phyloP scores from a whole-genome alignment of 768 basidiomycete species.

The Naganishia friedmannii region DNA sequence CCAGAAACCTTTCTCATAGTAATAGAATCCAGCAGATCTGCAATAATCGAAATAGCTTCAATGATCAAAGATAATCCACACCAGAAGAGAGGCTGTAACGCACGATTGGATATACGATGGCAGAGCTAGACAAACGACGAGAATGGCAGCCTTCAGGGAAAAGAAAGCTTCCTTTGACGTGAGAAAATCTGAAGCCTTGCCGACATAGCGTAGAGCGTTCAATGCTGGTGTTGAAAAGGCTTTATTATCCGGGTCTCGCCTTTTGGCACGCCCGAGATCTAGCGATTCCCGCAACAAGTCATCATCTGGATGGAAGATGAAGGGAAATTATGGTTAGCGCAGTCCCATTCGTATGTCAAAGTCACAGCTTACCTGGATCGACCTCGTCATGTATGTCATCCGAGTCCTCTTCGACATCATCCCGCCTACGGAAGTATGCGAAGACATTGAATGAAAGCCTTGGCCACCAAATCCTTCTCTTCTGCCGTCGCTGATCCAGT shows the following conservation, averaged over 20 bases:
- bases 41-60: conserved; percentile 31
- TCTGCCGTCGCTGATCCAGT: conserved; percentile 34
- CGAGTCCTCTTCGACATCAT: neutral
- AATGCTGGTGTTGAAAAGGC: conserved; percentile 41
- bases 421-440: conserved; percentile 10
- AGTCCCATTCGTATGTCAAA: neutral
- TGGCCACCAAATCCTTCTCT: conserved; percentile 39
- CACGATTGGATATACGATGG: conserved; percentile 40
- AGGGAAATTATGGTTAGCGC: neutral
- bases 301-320: neutral
- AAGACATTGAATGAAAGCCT: conserved; percentile 27
- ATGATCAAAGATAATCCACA: no score
- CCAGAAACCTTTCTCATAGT: conserved; percentile 42
- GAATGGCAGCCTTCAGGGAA: conserved; percentile 44
- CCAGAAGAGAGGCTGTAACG: neutral
- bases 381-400: conserved; percentile 25
- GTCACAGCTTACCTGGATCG: conserved; percentile 20
- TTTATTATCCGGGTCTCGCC: conserved; percentile 45
- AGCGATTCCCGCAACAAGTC: conserved; percentile 11
- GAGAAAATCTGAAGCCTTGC: conserved; percentile 34
- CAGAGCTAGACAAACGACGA: conserved; percentile 40
- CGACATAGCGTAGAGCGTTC: conserved; percentile 36
- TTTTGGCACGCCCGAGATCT: conserved; percentile 43
- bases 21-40: conserved; percentile 42
- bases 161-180: conserved; percentile 45